phyloP scores from a whole-genome alignment of 2,329 filamentous ascomycete genomes.

The Exophiala aquamarina region DNA sequence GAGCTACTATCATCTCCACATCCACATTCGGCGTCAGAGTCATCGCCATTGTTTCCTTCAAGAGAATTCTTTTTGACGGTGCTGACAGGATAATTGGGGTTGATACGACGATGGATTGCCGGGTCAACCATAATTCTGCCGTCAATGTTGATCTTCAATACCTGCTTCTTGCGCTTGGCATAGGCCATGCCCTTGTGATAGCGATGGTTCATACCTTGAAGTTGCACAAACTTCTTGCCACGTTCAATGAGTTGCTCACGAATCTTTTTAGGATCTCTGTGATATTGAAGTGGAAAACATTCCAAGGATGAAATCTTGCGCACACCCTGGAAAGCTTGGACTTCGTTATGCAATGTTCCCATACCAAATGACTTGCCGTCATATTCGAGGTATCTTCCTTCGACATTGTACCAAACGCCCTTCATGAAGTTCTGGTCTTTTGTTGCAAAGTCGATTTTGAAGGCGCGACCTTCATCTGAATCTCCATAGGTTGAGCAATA shows the following conservation, averaged over 20 bases:
- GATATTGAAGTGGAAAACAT: constrained; percentile 77
- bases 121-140: constrained; percentile 87
- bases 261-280: constrained; percentile 68
- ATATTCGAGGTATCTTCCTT: constrained; percentile 77
- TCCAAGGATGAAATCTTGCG: constrained; percentile 77
- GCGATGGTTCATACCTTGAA: constrained; percentile 77
- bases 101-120: constrained; percentile 76
- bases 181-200: constrained; percentile 82
- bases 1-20: constrained; percentile 29
- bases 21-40: constrained; percentile 37
- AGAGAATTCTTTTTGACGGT: constrained; percentile 71
- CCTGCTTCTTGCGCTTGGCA: constrained; percentile 73
- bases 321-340: constrained; percentile 74
- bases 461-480: constrained; percentile 73
- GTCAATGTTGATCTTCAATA: constrained; percentile 80
- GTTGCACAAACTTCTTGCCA: constrained; percentile 77
- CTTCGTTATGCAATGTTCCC: constrained; percentile 67
- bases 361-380: constrained; percentile 84
- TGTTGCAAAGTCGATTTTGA: constrained; percentile 75
- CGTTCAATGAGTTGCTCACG: constrained; percentile 70
- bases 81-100: constrained; percentile 80
- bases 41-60: constrained; percentile 19
- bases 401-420: constrained; percentile 73
- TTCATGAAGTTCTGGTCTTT: constrained; percentile 69
- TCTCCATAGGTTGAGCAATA: constrained; percentile 77